A percentile compares a stretch with the other conserved stretches of the same genome.
Conservation (phyloP, 1,139 yeast species). For the Pichia sp. region DNA sequence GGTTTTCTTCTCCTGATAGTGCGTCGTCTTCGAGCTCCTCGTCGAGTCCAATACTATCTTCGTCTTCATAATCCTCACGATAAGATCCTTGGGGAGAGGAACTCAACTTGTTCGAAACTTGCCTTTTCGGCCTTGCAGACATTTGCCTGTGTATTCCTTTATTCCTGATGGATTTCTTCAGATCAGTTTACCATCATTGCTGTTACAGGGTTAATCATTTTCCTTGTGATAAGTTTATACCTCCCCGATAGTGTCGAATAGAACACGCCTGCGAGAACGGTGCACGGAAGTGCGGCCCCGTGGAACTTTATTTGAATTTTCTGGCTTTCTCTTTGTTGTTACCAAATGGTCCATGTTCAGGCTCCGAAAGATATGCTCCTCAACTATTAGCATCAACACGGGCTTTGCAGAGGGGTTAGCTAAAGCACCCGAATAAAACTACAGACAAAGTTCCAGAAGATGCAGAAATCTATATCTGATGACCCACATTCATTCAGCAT, state of each 20-base stretch:
- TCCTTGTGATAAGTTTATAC: too few species aligned
- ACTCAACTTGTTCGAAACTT: background rate
- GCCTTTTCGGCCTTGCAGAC: background rate
- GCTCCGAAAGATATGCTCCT: background rate
- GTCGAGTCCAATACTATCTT: slow-evolving; percentile 29
- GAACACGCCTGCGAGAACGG: background rate
- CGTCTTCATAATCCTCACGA: slow-evolving; percentile 35
- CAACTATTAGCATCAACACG: too few species aligned
- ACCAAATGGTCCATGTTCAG: background rate
- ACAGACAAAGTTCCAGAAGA: background rate
- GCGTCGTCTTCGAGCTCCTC: slow-evolving; percentile 31
- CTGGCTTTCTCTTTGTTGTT: background rate
- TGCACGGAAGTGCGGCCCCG: background rate
- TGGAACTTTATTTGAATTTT: background rate
- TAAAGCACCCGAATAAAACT: background rate
- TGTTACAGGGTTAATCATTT: background rate
- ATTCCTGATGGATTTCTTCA: too few species aligned
- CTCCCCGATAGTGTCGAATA: background rate
- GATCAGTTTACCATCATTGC: background rate
- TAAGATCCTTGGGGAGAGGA: background rate
- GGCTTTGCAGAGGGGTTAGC: too few species aligned
- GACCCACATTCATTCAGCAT: slow-evolving; percentile 59
- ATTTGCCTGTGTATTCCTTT: background rate
- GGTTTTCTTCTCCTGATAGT: slow-evolving; percentile 30
- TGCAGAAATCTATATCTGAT: slow-evolving; percentile 35